A percentile compares a stretch with the other conserved stretches of the same genome.
phyloP scores from a whole-genome alignment of 164 flowering plant genomes.

The Santalum album region DNA sequence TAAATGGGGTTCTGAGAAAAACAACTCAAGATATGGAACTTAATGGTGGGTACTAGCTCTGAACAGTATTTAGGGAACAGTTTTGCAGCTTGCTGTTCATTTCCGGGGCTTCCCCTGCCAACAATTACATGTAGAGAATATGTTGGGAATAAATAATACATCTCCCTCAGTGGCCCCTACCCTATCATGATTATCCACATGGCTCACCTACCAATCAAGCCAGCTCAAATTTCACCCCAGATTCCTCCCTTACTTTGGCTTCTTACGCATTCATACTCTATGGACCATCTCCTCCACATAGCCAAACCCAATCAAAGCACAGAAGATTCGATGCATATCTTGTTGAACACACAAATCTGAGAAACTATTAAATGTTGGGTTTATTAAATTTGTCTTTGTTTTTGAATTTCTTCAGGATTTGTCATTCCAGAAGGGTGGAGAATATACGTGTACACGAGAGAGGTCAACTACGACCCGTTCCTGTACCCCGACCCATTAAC shows the following conservation, averaged over 20 bases:
- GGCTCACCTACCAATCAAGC: neutral
- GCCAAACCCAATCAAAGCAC: too few relatives aligned
- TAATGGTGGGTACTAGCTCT: conserved; percentile 61
- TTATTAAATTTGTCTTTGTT: neutral
- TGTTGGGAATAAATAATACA: neutral
- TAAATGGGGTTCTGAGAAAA: conserved; percentile 79
- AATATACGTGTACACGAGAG: conserved; percentile 4
- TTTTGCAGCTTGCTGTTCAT: too few relatives aligned
- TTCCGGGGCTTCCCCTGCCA: too few relatives aligned
- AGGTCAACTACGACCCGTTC: conserved; percentile 1
- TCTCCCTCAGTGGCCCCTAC: neutral
- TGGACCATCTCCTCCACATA: too few relatives aligned
- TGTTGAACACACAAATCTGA: too few relatives aligned
- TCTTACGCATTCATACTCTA: too few relatives aligned
- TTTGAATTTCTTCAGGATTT: conserved; percentile 3
- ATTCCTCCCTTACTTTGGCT: neutral
- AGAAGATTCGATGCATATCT: too few relatives aligned
- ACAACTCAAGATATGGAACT: conserved; percentile 68
- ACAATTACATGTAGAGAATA: too few relatives aligned
- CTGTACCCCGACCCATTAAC: neutral
- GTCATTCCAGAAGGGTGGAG: conserved; percentile 6
- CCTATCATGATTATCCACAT: neutral
- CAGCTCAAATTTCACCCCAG: neutral
- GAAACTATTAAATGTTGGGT: too few relatives aligned
- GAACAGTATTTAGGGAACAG: too few relatives aligned